Base-by-base conservation (phyloP, 1,284 basidiomycete genomes). In the Moesziomyces globuligerus region DNA sequence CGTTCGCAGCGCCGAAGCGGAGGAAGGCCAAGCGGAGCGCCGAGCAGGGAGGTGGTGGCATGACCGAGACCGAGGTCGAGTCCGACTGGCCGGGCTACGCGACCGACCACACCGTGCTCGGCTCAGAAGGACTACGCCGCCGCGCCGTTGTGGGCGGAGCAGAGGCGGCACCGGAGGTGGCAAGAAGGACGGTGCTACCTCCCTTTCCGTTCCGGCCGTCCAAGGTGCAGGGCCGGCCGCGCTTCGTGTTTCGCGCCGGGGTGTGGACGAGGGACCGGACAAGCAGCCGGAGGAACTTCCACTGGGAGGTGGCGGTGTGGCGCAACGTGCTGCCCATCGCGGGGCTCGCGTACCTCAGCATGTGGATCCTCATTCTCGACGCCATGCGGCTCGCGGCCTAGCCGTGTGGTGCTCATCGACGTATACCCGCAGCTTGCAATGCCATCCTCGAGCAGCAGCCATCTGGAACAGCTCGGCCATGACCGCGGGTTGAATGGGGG, bases 231-330 rank as follows among this genome's bases (percentile, higher is more conserved):
- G 62, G 55, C 15, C 50, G 53, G 6, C 47, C 56, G 13, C 37
- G 62, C 0, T 66, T 39, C 20, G 51, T 55, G 7, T 59, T 50
- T 34, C 46, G 48, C 18, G 39, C 40, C 17, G 57, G 64, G 23
- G 42, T n/a, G 1, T 67, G 52, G 56, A 44, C 34, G 17, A 26
- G 48, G 18, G 57, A 59, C n/a, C 48, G 67, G 7, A 62, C 56
- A 11, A 50, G 67, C 21, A 72, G 72, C 34, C 51, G 74, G 7
- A 55, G 80, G 17, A 77, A 77, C 20, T 81, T 81, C 48, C 80
- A 79, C 40, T 81, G 80, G 80, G 72, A 80, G 20, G 80, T 81
- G 36, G 79, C 79, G n/a, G 69, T 81, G 36, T 65, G 74, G 60
- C 57, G 80, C 15, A 81, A 81, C 34, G 67, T 81, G 9, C 38